phyloP scores from a whole-genome alignment of 805 yeast genomes.

The Maudiozyma barnettii region DNA sequence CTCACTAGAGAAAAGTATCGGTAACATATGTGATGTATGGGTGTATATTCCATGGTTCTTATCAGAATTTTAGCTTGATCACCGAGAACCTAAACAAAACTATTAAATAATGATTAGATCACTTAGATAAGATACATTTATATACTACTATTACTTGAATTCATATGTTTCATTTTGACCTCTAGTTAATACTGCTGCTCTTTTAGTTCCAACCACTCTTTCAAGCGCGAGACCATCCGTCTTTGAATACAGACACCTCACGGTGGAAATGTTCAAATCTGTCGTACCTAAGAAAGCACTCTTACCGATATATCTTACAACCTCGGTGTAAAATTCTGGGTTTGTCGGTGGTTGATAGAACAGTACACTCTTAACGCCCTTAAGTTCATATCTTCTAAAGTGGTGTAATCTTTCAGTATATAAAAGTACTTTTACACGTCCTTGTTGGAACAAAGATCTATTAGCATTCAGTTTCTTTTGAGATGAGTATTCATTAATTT shows the following conservation, averaged over 20 bases:
- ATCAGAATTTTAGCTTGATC: no score
- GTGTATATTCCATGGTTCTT: no score
- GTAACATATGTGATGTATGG: no score
- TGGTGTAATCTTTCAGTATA: constrained; percentile 93
- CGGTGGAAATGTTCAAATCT: constrained; percentile 47
- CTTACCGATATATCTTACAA: constrained; percentile 57
- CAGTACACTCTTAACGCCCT: constrained; percentile 73
- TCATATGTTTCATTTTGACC: constrained; percentile 71
- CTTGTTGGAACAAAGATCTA: constrained; percentile 58
- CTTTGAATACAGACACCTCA: constrained; percentile 58
- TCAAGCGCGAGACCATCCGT: constrained; percentile 76
- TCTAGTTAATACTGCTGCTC: constrained; percentile 59
- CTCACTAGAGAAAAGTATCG: no score
- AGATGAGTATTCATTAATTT: constrained; percentile 74
- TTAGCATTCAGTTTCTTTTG: constrained; percentile 62
- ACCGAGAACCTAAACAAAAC: no score
- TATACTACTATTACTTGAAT: constrained; percentile 35
- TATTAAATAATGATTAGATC: neutral
- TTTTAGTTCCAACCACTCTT: constrained; percentile 69
- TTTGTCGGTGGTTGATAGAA: constrained; percentile 81
- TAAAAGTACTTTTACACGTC: constrained; percentile 58
- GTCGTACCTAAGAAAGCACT: constrained; percentile 42
- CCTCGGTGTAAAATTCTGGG: constrained; percentile 74
- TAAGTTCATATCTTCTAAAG: constrained; percentile 74
- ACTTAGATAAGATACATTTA: neutral